Evolutionary conservation across 805 yeast genomes (phyloP).

Genomic region (Nakazawaea ishiwadae): DNA sequence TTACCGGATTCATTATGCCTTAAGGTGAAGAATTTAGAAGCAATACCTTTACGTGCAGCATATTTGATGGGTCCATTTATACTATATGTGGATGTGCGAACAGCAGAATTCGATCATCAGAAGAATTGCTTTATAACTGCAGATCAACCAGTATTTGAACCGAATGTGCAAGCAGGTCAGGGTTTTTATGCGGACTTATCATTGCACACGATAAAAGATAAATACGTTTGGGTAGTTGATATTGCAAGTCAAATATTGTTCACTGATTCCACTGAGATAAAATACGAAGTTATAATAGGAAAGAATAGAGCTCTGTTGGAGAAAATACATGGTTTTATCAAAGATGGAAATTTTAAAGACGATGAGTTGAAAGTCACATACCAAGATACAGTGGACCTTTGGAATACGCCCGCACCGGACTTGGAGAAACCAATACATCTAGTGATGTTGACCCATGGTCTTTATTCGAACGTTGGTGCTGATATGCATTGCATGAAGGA

Average conservation of each 20-base stretch:
- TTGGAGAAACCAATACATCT: slow-evolving; percentile 65
- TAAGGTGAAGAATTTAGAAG: slow-evolving; percentile 66
- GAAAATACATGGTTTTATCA: slow-evolving; percentile 14
- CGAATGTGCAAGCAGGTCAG: slow-evolving; percentile 69
- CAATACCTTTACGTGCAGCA: slow-evolving; percentile 72
- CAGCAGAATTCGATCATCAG: slow-evolving; percentile 56
- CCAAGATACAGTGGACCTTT: slow-evolving; percentile 61
- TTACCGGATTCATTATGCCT: slow-evolving; percentile 35
- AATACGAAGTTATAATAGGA: slow-evolving; percentile 58
- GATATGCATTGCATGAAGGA: slow-evolving; percentile 90
- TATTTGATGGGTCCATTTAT: slow-evolving; percentile 87
- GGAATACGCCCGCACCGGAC: slow-evolving; percentile 63
- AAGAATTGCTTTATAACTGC: slow-evolving; percentile 58
- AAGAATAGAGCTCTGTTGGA: slow-evolving; percentile 28
- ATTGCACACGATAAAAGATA: slow-evolving; percentile 54
- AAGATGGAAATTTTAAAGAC: slow-evolving; percentile 19
- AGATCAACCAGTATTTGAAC: slow-evolving; percentile 72
- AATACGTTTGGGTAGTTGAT: slow-evolving; percentile 75
- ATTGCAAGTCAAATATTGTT: slow-evolving; percentile 77
- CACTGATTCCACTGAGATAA: slow-evolving; percentile 60
- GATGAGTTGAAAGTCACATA: slow-evolving; percentile 42
- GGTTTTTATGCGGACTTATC: slow-evolving; percentile 55
- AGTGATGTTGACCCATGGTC: slow-evolving; percentile 85
- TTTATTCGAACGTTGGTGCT: slow-evolving; percentile 84
- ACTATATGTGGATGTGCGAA: slow-evolving; percentile 76